A percentile compares a stretch with the other conserved stretches of the same genome.
These are phyloP conservation scores for Chlamydomonas incerta DNA, from an alignment of 139 green algal genomes.

Conservation along the genomic window DNA sequence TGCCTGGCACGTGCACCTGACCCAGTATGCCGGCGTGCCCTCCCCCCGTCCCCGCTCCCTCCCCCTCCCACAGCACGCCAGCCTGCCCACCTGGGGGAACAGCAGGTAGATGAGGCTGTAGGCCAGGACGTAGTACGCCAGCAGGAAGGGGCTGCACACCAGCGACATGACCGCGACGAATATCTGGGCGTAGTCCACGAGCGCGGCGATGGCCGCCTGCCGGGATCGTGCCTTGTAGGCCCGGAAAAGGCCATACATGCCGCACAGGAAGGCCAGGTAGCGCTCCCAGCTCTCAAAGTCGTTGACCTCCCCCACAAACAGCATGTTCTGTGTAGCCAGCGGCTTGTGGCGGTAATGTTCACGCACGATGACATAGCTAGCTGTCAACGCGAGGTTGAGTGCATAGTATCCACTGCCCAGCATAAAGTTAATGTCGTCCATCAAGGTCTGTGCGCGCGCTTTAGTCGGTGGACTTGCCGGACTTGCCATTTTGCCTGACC, in stretches of 20 bases:
- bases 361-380: background rate
- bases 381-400: slow-evolving; percentile 4
- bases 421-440: slow-evolving; percentile 2
- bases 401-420: slow-evolving; percentile 5
- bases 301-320: background rate
- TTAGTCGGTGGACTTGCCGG: too few relatives aligned
- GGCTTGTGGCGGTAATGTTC: background rate
- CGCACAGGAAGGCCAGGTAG: slow-evolving; percentile 24
- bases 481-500: background rate
- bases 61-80: too few relatives aligned
- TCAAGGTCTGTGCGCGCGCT: background rate
- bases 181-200: slow-evolving; percentile 31
- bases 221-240: slow-evolving; percentile 19
- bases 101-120: slow-evolving; percentile 26
- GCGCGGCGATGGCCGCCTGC: background rate
- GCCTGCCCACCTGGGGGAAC: background rate
- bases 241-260: slow-evolving; percentile 9
- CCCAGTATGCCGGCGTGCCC: too few relatives aligned
- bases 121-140: background rate
- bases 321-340: background rate
- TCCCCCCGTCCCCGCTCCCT: too few relatives aligned
- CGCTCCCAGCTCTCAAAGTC: slow-evolving; percentile 36
- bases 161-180: slow-evolving; percentile 42
- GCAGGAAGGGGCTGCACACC: slow-evolving; percentile 12
- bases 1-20: too few relatives aligned